phyloP scores from a whole-genome alignment of 1,139 yeast genomes.

The Blastobotrys elegans region DNA sequence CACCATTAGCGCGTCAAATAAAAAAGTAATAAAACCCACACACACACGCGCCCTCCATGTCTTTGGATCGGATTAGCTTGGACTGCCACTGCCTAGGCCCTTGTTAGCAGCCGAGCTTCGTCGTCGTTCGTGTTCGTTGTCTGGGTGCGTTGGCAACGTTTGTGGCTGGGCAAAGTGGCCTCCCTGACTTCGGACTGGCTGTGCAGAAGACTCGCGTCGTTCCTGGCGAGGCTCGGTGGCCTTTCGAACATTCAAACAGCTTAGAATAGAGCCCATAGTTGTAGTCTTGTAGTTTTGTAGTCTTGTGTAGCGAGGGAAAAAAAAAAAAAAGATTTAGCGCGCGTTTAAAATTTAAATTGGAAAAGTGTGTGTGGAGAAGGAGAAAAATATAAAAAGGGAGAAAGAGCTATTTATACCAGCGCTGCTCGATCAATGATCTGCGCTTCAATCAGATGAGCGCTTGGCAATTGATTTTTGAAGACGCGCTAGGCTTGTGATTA shows the following conservation, averaged over 20 bases:
- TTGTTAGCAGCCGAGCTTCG: constrained; percentile 7
- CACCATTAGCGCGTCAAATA: too few relatives aligned
- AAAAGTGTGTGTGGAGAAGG: not conserved
- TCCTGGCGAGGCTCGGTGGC: constrained; percentile 9
- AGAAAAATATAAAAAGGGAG: not conserved
- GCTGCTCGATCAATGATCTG: too few relatives aligned
- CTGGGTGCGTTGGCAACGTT: constrained; percentile 2
- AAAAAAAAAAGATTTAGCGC: not conserved
- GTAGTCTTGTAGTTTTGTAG: not conserved
- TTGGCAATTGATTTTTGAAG: too few relatives aligned
- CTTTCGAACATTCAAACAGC: constrained; percentile 8
- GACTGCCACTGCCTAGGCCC: too few relatives aligned
- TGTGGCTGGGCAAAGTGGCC: constrained; percentile 4
- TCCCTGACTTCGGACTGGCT: not conserved
- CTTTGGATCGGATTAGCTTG: too few relatives aligned
- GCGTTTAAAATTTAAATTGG: not conserved
- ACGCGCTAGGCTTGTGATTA: too few relatives aligned
- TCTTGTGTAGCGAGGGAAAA: not conserved
- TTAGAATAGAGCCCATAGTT: constrained; percentile 5
- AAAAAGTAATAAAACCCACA: too few relatives aligned
- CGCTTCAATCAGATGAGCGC: too few relatives aligned
- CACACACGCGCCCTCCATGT: too few relatives aligned
- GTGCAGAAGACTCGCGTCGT: constrained; percentile 1
- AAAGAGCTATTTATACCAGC: too few relatives aligned
- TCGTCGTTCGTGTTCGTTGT: constrained; percentile 9